A percentile compares a stretch with the other conserved stretches of the same genome.
Evolutionary conservation across 257 asterid species (phyloP).

Genomic region (Anisodus tanguticus): DNA sequence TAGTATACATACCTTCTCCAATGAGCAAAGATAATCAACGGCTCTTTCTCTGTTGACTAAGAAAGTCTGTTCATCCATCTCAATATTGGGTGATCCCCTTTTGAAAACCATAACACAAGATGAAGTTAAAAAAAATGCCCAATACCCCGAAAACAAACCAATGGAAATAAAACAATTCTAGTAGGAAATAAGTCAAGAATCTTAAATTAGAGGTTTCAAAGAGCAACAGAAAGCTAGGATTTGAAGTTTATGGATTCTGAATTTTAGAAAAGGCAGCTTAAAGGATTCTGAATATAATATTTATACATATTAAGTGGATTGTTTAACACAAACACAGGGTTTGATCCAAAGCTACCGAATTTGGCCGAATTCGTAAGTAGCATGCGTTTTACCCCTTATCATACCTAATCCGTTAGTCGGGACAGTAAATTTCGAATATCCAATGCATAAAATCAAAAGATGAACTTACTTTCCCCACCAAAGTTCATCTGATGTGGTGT

Average conservation of each 20-base stretch:
- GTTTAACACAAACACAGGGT: not conserved
- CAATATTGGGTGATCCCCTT: slow-evolving; percentile 95
- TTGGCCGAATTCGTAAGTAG: not conserved
- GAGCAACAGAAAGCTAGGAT: not conserved
- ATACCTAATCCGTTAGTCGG: not conserved
- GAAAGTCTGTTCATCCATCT: slow-evolving; percentile 95
- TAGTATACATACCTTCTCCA: slow-evolving; percentile 67
- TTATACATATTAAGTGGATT: not conserved
- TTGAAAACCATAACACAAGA: not conserved
- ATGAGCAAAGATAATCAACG: slow-evolving; percentile 88
- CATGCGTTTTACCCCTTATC: not conserved
- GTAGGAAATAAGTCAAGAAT: not conserved
- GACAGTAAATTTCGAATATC: not conserved
- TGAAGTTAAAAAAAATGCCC: not conserved
- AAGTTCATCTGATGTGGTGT: slow-evolving; percentile 66
- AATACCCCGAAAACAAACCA: not conserved
- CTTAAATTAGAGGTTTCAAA: not conserved
- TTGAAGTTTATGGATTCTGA: not conserved
- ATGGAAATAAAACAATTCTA: not conserved
- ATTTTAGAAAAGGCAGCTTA: not conserved
- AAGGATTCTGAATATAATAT: too few species aligned
- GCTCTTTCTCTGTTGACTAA: slow-evolving; percentile 91
- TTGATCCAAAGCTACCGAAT: not conserved
- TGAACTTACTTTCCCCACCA: slow-evolving; percentile 98
- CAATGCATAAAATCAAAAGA: not conserved